phyloP scores from a whole-genome alignment of 2,329 filamentous ascomycete genomes.

The Setomelanomma holmii region DNA sequence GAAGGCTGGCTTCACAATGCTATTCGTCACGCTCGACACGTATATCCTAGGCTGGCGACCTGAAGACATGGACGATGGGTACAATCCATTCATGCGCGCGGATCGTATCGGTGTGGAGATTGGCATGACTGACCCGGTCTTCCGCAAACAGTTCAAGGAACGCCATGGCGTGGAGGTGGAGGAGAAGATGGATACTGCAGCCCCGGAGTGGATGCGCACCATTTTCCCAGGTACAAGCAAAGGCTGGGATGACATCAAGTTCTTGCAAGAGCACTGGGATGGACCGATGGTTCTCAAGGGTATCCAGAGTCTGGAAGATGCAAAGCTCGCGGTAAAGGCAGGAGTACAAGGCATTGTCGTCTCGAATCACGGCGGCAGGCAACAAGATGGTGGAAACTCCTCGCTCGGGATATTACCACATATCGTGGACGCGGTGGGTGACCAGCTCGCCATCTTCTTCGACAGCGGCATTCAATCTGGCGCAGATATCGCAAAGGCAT shows the following conservation, averaged over 20 bases:
- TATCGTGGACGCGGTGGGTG: conserved; percentile 59
- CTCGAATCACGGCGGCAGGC: conserved; percentile 62
- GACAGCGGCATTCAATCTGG: conserved; percentile 60
- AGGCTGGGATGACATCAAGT: conserved; percentile 67
- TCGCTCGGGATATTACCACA: conserved; percentile 63
- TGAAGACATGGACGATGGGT: conserved; percentile 67
- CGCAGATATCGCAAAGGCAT: conserved; percentile 59
- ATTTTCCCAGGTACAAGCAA: conserved; percentile 53
- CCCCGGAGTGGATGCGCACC: too few species aligned
- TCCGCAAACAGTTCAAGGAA: too few species aligned
- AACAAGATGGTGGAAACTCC: conserved; percentile 60
- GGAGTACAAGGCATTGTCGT: conserved; percentile 60
- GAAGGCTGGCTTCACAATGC: conserved; percentile 63
- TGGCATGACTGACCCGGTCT: too few species aligned
- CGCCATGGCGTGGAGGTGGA: too few species aligned
- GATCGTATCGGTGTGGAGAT: too few species aligned
- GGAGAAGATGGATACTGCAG: too few species aligned
- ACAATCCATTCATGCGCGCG: conserved; percentile 36
- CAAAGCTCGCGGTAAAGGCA: conserved; percentile 52
- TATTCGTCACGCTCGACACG: conserved; percentile 76
- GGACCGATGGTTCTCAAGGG: conserved; percentile 71
- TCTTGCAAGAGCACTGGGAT: conserved; percentile 66
- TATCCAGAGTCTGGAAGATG: conserved; percentile 60
- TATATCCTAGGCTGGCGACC: conserved; percentile 72
- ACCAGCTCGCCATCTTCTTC: conserved; percentile 52